Evolutionary conservation across 164 flowering plant species (phyloP), one percentile per base, ranked within the genome.

Genomic region (Cinnamomum chago): DNA sequence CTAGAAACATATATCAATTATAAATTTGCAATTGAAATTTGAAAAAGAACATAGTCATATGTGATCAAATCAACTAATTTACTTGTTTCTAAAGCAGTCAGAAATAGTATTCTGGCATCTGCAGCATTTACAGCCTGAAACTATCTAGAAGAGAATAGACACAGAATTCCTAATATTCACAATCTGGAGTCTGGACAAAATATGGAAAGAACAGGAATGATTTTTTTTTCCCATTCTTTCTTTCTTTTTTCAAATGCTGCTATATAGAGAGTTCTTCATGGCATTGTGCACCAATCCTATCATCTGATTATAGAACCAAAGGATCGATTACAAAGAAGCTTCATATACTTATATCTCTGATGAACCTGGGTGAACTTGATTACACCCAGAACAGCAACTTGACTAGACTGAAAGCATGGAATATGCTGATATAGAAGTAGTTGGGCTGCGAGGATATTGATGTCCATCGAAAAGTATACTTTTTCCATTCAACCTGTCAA

Each of bases 371-470:
- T 3, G 67, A 60, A 65, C 50, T 24, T 35, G 33, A 22, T 60
- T 11, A 18, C 13, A 71, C 81, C 77, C 93, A 58, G 90, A 84
- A 80, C 98, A 92, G 25, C 98, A 94, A 76, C 88, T 94, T 67
- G 99, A 95, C 85, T 90, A 84, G 50, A 83, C 76, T 3, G 98
- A 95, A 33, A 97, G 92, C 71, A 91, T 83, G 35, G 98, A 95
- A 51, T 89, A 97, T 58, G 98, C 98, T 0, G 99, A 95, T 62
- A 93, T 85, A 20, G 98, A 93, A 35, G 99, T 97, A 15, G 98
- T 95, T 20, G 99, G 99, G 79, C 99, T 93, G 88, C 84, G 84
- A 23, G 82, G 84, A 50, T 94, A 97, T 24, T 90, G 80, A 50
- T 95, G 97, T 20, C 96, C 97, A 58, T 90, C 85, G 22, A 86